Conservation (phyloP, 345 rosid species). For the Ailanthus altissimus region DNA sequence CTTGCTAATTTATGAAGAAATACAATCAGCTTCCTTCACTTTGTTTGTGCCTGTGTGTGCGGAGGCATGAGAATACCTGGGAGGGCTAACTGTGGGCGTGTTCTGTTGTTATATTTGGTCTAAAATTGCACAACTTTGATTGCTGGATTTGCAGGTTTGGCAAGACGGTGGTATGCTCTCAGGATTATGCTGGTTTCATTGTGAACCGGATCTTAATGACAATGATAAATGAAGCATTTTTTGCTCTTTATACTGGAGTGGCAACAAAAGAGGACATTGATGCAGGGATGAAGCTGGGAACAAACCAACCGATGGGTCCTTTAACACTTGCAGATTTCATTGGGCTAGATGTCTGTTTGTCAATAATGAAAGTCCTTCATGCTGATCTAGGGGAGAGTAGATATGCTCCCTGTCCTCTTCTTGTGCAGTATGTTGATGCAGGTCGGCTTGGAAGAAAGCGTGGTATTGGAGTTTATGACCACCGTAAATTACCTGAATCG, state of each 20-base stretch:
- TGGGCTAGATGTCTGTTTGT: slow-evolving; percentile 78
- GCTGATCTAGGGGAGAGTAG: slow-evolving; percentile 67
- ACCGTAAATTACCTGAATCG: slow-evolving; percentile 35
- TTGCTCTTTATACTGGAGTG: slow-evolving; percentile 79
- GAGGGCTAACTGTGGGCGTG: not conserved
- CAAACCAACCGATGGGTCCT: slow-evolving; percentile 93
- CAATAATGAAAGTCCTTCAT: slow-evolving; percentile 77
- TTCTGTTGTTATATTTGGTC: not conserved
- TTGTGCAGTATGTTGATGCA: slow-evolving; percentile 84
- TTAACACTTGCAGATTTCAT: slow-evolving; percentile 82
- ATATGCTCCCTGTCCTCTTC: slow-evolving; percentile 80
- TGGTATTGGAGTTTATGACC: slow-evolving; percentile 75
- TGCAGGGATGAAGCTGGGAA: slow-evolving; percentile 83
- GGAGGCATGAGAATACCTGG: not conserved
- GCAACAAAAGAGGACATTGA: slow-evolving; percentile 95
- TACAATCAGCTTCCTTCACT: not conserved
- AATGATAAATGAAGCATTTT: slow-evolving; percentile 93
- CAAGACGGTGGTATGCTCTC: slow-evolving; percentile 75
- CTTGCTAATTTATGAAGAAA: not conserved
- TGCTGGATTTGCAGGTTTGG: slow-evolving; percentile 52
- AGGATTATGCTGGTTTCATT: slow-evolving; percentile 77
- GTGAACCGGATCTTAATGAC: slow-evolving; percentile 95
- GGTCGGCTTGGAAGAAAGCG: slow-evolving; percentile 79
- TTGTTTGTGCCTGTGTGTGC: no score
- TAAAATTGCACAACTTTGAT: not conserved